These are phyloP conservation scores for Coemansia sp. DNA, from an alignment of 192 early-diverging fungal species.

Conservation along the genomic window DNA sequence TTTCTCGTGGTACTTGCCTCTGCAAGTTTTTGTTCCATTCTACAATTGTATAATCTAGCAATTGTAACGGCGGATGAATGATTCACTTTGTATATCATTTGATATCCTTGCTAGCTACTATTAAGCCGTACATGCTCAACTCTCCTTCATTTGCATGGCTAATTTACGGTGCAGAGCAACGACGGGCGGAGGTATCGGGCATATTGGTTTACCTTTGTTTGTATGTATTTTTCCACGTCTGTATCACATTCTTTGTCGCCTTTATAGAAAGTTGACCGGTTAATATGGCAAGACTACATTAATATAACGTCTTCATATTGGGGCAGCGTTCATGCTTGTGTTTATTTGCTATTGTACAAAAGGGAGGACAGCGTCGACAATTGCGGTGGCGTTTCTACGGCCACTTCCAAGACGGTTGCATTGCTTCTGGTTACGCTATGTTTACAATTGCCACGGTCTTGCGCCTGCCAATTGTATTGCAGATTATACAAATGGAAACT, in stretches of 20 bases:
- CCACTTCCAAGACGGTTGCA: too few relatives aligned
- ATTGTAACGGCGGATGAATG: constrained; percentile 1
- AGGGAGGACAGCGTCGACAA: background rate
- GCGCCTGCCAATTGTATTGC: background rate
- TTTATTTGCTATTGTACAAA: background rate
- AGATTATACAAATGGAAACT: background rate
- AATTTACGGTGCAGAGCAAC: background rate
- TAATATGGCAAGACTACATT: background rate
- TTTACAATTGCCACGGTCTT: background rate
- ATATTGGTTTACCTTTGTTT: background rate
- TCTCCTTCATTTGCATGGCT: background rate
- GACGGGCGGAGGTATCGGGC: background rate
- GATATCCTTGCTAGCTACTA: background rate
- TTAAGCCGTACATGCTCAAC: background rate
- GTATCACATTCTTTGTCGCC: background rate
- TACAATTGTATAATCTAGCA: constrained; percentile 4
- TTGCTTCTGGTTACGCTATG: background rate
- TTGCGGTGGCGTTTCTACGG: background rate
- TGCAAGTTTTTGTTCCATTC: background rate
- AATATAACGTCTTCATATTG: background rate
- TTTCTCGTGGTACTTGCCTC: background rate
- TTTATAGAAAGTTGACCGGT: too few relatives aligned
- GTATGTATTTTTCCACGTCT: too few relatives aligned
- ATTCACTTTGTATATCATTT: background rate
- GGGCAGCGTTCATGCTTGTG: background rate